Evolutionary conservation across 2,329 filamentous ascomycete species (phyloP), one percentile per base, ranked within the genome.

Genomic region (Aspergillus sergii): DNA sequence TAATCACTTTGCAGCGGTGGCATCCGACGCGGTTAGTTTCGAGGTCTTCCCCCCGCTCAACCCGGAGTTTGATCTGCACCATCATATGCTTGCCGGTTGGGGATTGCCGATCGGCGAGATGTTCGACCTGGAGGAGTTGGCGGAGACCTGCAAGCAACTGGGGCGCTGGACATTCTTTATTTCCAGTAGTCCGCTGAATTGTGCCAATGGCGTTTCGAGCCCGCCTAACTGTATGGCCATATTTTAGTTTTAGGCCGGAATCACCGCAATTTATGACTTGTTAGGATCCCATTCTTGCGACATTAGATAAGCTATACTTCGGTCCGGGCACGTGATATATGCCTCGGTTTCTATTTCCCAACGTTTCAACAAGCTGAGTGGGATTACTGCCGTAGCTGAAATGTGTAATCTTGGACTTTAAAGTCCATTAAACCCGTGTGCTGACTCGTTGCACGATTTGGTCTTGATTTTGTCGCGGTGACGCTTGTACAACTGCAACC

Each of bases 21-120:
- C 84, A 0, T 85, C 86, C 1, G 87, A 89, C 62, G 82, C 83
- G 45, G 83, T 87, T n/a, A 82, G 81, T 9, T 85, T 86, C 66
- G 87, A 88, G 70, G 82, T 82, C 3, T 84, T 81, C 68, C 80
- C 81, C 9, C 63, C 75, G 19, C 46, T 75, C 14, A 65, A 74
- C 19, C 64, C 67, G 19, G 73, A 77, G 54, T 76, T 68, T 68
- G 75, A 77, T 67, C 64, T 78, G 55, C 76, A 78, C 60, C 76
- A 78, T 64, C 65, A 75, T 64, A 58, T 79, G 30, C 63, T 78
- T 51, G 75, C 76, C 4, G 76, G 76, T 0, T 79, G 76, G 75
- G 77, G 76, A 4, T 28, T 78, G 46, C 76, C 77, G 19, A 78
- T 79, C 60, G 77, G 76, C 9, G 76, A 78, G 69, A 78, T 79